Conservation (phyloP, 73 alveolate genomes). For the Paramecium biaurelia region DNA sequence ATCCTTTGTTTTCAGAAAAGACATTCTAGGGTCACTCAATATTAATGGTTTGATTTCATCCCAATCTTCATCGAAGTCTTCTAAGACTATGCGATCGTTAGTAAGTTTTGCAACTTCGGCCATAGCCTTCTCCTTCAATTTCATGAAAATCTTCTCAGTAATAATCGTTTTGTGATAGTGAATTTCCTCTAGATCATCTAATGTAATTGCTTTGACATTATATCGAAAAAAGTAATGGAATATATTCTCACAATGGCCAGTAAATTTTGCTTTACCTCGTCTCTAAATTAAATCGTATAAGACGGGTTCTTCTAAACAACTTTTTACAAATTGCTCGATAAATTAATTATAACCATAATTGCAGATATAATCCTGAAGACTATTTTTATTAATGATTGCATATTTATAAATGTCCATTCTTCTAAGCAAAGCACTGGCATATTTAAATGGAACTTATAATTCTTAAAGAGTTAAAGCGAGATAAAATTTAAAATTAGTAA, state of each 20-base stretch:
- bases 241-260: neutral
- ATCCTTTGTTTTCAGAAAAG: neutral
- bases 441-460: neutral
- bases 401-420: conserved; percentile 39
- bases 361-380: neutral
- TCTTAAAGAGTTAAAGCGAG: neutral
- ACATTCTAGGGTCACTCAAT: neutral
- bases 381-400: neutral
- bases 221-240: neutral
- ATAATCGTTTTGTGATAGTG: neutral
- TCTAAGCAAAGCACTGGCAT: neutral
- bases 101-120: neutral
- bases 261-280: neutral
- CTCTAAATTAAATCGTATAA: neutral
- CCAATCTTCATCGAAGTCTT: conserved; percentile 26
- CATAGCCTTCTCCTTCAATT: neutral
- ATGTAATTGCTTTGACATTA: neutral
- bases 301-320: conserved; percentile 11
- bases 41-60: conserved; percentile 14
- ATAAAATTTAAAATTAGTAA: neutral
- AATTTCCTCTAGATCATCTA: neutral
- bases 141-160: neutral
- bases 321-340: neutral
- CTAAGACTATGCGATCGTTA: neutral
- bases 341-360: neutral